Percentiles rank a stretch among this genome's conserved stretches.
These are phyloP conservation scores for Hippophae tibetana DNA, from an alignment of 306 rosid genomes.

Conservation along the genomic window DNA sequence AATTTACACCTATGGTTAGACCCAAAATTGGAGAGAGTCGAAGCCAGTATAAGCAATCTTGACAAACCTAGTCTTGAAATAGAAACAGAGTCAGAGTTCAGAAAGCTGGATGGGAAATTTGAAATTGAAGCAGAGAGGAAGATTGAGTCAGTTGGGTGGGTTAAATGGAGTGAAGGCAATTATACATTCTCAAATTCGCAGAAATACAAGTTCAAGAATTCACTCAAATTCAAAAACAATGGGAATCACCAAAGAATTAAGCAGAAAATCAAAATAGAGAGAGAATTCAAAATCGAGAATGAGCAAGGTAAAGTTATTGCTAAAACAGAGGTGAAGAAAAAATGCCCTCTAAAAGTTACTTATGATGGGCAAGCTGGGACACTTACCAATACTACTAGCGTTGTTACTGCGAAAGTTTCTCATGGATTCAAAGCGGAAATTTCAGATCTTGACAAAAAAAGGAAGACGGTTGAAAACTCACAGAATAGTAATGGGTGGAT, in stretches of 20 bases:
- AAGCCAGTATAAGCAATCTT: slow-evolving; percentile 10
- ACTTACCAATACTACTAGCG: slow-evolving; percentile 18
- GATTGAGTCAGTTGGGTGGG: slow-evolving; percentile 46
- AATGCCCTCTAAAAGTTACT: slow-evolving; percentile 38
- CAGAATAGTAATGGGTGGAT: slow-evolving; percentile 73
- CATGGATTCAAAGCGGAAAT: slow-evolving; percentile 38
- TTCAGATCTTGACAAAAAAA: background rate
- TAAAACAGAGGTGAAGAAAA: slow-evolving; percentile 19
- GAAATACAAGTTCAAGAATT: slow-evolving; percentile 29
- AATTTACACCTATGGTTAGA: slow-evolving; percentile 87
- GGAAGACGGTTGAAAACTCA: slow-evolving; percentile 17
- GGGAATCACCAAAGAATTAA: slow-evolving; percentile 47
- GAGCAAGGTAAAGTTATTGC: slow-evolving; percentile 20
- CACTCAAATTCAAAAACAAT: slow-evolving; percentile 23
- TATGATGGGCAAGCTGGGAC: slow-evolving; percentile 24
- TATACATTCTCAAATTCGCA: slow-evolving; percentile 35
- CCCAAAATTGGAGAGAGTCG: slow-evolving; percentile 23
- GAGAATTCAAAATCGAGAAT: slow-evolving; percentile 21
- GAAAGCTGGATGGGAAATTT: slow-evolving; percentile 55
- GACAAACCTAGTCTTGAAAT: slow-evolving; percentile 26
- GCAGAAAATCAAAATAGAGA: slow-evolving; percentile 37
- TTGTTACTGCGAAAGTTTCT: slow-evolving; percentile 39
- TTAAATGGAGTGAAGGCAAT: slow-evolving; percentile 53
- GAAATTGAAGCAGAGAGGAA: slow-evolving; percentile 40
- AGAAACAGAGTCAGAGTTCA: slow-evolving; percentile 30